Base-by-base conservation (phyloP, 208 protist species). In the Porcisia hertigi region DNA sequence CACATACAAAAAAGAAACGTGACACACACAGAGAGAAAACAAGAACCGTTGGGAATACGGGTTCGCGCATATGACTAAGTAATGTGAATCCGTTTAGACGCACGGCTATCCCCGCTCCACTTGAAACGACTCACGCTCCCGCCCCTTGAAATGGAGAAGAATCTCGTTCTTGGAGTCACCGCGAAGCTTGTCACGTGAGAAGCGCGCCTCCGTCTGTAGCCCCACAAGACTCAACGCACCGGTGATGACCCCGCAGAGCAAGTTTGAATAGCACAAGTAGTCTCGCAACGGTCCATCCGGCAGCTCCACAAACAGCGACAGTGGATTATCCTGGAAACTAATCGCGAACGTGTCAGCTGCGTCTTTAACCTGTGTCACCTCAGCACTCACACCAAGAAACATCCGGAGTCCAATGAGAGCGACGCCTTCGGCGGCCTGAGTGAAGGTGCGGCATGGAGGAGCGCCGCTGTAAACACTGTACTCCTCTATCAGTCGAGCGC, bases 291-390 rank as follows among this genome's bases (percentile, higher is more conserved):
- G 90, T 2, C 97, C 84, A 1, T 98, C 97, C 3, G 98, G 98
- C 72, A 99, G 80, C 86, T 99, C 98, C 20, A 99, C 98, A 82
- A 99, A 99, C 36, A 98, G 89, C 23, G 88, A 90, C 1, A 99
- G 84, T 11, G 98, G 98, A 79, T 99, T 99, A 2, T 99, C 98
- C 2, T 98, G 87, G 71, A 99, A 93, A 9, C 92, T 89, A 16
- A 99, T 85, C 55, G 90, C 86, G 79, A 96, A 99, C 47, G 83
- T 84, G 75, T 94, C 89, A 12, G 84, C 79, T 45, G 81, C 82
- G 70, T 90, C 92, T 76, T 88, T 93, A 85, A 96, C 97, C 54
- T 95, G 93, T 5, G 86, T 69, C 34, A 99, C 83, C 12, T 92
- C 83, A 7, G 97, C 94, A 41, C 66, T 90, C 39, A 99, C 81